These are phyloP conservation scores for Kickxella alabastrina DNA, from an alignment of 192 early-diverging fungal genomes.

Conservation along the genomic window DNA sequence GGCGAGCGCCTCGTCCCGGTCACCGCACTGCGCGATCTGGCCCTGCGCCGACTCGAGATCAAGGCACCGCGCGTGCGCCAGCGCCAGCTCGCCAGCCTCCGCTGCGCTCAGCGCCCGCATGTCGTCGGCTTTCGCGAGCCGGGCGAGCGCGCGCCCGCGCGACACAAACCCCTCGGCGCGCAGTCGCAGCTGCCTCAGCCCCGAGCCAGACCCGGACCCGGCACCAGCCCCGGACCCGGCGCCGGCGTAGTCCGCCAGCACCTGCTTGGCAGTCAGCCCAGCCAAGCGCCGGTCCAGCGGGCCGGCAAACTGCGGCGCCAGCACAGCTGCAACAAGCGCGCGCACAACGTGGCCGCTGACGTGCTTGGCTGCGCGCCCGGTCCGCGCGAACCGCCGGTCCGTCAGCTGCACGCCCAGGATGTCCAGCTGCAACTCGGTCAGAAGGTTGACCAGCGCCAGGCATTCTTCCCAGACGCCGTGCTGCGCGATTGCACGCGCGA, in stretches of 20 bases:
- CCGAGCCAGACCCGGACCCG: background rate
- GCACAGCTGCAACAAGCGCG: conserved; percentile 7
- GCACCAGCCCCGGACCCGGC: background rate
- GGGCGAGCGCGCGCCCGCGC: conserved; percentile 1
- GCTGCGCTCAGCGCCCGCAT: background rate
- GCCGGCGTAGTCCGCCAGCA: conserved; percentile 23
- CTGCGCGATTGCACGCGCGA: conserved; percentile 3
- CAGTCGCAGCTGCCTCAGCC: conserved; percentile 1
- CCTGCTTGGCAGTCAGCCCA: conserved; percentile 34
- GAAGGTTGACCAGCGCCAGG: conserved; percentile 17
- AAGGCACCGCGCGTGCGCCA: conserved; percentile 40
- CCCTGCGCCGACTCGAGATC: conserved; percentile 3
- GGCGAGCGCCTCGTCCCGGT: conserved; percentile 11
- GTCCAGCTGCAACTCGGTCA: conserved; percentile 17
- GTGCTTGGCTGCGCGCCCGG: background rate
- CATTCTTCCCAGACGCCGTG: conserved; percentile 31
- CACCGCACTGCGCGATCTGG: background rate
- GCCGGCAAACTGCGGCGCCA: conserved; percentile 15
- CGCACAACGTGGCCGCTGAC: background rate
- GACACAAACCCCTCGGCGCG: conserved; percentile 35
- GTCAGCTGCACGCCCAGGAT: conserved; percentile 3
- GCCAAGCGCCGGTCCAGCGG: conserved; percentile 33
- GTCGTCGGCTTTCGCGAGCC: background rate
- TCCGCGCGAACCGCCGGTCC: conserved; percentile 12
- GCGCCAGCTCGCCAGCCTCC: conserved; percentile 15